These are phyloP conservation scores for Carpinus fangiana DNA, from an alignment of 306 rosid genomes.

Conservation along the genomic window DNA sequence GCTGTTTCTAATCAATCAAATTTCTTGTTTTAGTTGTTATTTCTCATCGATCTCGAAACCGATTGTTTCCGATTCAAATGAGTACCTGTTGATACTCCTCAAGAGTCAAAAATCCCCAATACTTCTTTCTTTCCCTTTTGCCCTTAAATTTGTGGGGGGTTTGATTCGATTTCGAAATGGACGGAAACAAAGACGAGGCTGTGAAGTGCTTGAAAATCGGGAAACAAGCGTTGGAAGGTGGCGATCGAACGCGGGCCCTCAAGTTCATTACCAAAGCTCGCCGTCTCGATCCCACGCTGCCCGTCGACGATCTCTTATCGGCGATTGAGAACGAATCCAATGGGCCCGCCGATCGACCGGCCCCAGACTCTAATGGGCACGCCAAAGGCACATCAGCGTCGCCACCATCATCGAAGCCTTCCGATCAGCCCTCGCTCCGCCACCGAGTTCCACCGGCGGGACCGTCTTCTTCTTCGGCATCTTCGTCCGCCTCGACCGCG, in stretches of 20 bases:
- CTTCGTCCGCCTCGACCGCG: conserved; percentile 7
- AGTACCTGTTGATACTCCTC: neutral
- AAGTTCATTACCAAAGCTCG: conserved; percentile 81
- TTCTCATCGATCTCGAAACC: neutral
- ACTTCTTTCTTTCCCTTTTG: neutral
- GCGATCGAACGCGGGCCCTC: conserved; percentile 73
- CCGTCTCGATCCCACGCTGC: conserved; percentile 75
- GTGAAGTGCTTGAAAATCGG: conserved; percentile 75
- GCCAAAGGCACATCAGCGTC: conserved; percentile 35
- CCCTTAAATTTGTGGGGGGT: conserved; percentile 5
- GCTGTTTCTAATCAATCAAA: neutral
- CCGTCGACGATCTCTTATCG: conserved; percentile 67
- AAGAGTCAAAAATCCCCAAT: neutral
- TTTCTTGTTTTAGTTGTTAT: neutral
- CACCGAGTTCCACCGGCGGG: conserved; percentile 43
- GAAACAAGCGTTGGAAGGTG: conserved; percentile 63
- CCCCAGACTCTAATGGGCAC: conserved; percentile 21
- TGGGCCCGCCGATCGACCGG: conserved; percentile 26
- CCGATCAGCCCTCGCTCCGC: conserved; percentile 64
- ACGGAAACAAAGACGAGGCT: conserved; percentile 94
- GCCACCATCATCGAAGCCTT: conserved; percentile 29
- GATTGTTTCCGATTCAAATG: neutral
- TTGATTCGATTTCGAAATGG: conserved; percentile 48
- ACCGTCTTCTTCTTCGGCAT: conserved; percentile 43
- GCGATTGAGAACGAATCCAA: conserved; percentile 35